A percentile compares a stretch with the other conserved stretches of the same genome.
Conservation (phyloP, 2,329 filamentous ascomycete species). For the Diplocarpon rosae region DNA sequence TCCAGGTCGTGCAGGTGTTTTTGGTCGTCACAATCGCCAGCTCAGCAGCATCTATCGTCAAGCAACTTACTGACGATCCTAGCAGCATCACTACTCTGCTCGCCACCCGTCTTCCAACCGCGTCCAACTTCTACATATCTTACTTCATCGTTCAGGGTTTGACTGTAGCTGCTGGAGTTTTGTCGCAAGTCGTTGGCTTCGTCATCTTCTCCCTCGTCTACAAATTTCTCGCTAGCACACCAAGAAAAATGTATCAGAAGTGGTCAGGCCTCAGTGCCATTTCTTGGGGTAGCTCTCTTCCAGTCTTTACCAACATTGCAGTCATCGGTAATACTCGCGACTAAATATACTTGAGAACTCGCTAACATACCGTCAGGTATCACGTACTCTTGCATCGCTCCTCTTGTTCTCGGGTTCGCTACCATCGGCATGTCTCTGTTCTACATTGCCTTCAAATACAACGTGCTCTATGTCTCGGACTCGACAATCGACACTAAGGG, state of each 20-base stretch:
- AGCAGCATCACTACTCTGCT: conserved; percentile 50
- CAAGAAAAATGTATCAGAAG: conserved; percentile 66
- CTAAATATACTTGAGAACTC: neutral
- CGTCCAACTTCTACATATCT: conserved; percentile 89
- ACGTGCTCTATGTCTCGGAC: conserved; percentile 78
- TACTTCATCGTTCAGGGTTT: conserved; percentile 93
- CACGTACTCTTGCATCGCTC: conserved; percentile 77
- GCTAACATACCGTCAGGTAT: conserved; percentile 44
- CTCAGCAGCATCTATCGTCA: conserved; percentile 60
- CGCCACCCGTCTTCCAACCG: conserved; percentile 63
- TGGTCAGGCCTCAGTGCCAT: conserved; percentile 65
- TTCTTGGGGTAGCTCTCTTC: conserved; percentile 75
- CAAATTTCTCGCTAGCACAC: conserved; percentile 64
- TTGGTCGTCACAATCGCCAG: conserved; percentile 75
- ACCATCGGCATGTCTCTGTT: conserved; percentile 68
- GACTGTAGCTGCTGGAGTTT: conserved; percentile 59
- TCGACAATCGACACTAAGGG: conserved; percentile 78
- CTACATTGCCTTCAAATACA: conserved; percentile 84
- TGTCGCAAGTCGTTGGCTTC: conserved; percentile 66
- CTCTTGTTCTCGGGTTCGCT: conserved; percentile 73
- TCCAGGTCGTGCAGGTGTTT: conserved; percentile 88
- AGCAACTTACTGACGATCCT: conserved; percentile 53
- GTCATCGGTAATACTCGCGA: conserved; percentile 53
- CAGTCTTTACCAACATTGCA: conserved; percentile 69
- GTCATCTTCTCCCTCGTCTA: conserved; percentile 64